Base-by-base conservation (phyloP, 768 basidiomycete genomes). In the Hygrophorus russula region DNA sequence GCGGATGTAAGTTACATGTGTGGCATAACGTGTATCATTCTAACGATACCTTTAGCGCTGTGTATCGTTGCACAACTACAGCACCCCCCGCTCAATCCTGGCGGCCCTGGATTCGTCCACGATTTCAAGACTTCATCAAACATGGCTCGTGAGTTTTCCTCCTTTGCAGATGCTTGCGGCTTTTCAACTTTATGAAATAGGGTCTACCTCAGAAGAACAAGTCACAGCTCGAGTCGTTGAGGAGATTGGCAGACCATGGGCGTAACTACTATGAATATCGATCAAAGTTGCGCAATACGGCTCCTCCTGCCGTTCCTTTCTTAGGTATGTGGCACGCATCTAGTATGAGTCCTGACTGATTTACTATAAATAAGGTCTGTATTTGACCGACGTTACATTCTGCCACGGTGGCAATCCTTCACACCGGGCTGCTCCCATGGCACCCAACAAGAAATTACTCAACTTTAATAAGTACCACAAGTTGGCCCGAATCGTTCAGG, bases 401-500 rank as follows among this genome's bases (percentile, higher is more conserved):
- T 94, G 90, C 57, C 78, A 86, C 32, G 94, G 97, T 55, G 94
- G 94, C 14, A 97, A 97, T 58, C 83, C 88, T 12, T 82, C 86
- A 11, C 70, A 82, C 52, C 75, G 94, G 50, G 74, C 79, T 12
- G 87, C 92, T 4, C 86, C 91, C 0, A 60, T 76, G 45, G 79
- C 79, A 42, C 69, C 82, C 1, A 73, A 73, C 46, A 81, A 87
- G 62, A 85, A 80, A 53, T 64, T 99, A 31, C 71, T 98, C 58
- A 99, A 99, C 62, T 92, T 96, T 56, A 94, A 93, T 62, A 94
- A 96, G 61, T 98, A 96, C 54, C 84, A 86, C 56, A 94, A 89
- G 58, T 71, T 93, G 46, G 83, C 83, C 28, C 71, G 80, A 54
- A 90, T 94, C 51, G 74, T 91, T 35, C 80, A 86, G 67, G 86